Evolutionary conservation across 257 asterid species (phyloP).

Genomic region (Ligustrum vulgare): DNA sequence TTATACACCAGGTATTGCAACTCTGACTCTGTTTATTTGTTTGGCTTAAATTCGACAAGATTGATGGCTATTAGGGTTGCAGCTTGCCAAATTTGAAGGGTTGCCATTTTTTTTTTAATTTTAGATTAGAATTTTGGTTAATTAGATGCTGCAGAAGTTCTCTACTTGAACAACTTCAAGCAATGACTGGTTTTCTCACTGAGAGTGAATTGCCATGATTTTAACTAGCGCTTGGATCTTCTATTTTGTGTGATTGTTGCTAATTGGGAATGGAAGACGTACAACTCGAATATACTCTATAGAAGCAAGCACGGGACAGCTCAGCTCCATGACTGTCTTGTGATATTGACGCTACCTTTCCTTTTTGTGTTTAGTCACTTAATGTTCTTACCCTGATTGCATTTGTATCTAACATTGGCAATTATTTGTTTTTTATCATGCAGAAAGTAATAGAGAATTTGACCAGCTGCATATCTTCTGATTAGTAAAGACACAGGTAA

Average conservation of each 20-base stretch:
- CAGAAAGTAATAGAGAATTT: constrained; percentile 50
- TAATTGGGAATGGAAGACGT: not conserved
- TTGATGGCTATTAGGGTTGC: constrained; percentile 2
- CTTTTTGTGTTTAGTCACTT: not conserved
- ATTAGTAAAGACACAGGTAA: constrained; percentile 44
- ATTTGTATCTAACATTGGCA: constrained; percentile 12
- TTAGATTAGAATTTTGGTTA: constrained; percentile 2
- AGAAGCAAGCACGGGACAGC: constrained; percentile 35
- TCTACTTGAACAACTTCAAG: not conserved
- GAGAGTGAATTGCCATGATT: not conserved
- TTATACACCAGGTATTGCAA: constrained; percentile 37
- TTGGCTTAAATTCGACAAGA: constrained; percentile 9
- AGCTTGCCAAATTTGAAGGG: constrained; percentile 20
- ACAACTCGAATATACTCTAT: constrained; percentile 21
- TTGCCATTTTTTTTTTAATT: not conserved
- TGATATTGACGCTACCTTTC: constrained; percentile 47
- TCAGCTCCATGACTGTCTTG: constrained; percentile 60
- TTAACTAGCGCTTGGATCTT: not conserved
- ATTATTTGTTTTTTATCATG: constrained; percentile 24
- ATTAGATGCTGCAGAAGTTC: constrained; percentile 7
- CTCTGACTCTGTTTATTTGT: constrained; percentile 21
- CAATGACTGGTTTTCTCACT: constrained; percentile 28
- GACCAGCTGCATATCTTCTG: constrained; percentile 35
- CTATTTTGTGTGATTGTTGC: not conserved
- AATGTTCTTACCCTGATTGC: not conserved